Evolutionary conservation across 2,329 filamentous ascomycete genomes (phyloP), one percentile per base, ranked within the genome.

Genomic region (Stagonosporopsis tanaceti): DNA sequence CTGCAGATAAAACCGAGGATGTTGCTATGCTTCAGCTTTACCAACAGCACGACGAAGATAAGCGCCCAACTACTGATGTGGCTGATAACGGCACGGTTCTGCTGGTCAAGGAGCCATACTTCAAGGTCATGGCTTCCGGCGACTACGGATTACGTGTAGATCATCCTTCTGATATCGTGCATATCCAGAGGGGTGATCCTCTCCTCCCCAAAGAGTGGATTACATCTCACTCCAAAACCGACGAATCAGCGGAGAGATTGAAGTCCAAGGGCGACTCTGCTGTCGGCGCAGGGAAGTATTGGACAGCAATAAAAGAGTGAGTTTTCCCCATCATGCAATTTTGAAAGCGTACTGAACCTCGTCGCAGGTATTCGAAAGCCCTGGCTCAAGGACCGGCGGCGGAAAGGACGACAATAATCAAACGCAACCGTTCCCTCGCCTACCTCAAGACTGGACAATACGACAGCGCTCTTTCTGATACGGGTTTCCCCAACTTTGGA

Each of bases 81-180:
- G 47, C 78, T 2, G 34, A 78, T 7, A 61, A 71, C 47, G 54
- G 65, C 5, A 57, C 76, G 11, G 70, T 72, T 0, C 57, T 66
- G 3, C 44, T 63, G 4, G 20, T 58, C n/a, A 62, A 85, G 59
- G 84, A 86, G 54, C 83, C 84, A 0, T 86, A 79, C 62, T 78
- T 85, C 61, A 83, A 81, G 59, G 28, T 65, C 0, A 73, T 74
- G 24, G 67, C 65, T 0, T 67, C 79, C 27, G 78, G 78, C 2
- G 45, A 69, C 0, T 82, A 81, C 64, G 75, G 71, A 0, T 32
- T 87, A 24, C 77, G 82, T 6, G 80, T 85, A 6, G 84, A 87
- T 54, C 84, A 87, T 64, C 63, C 81, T 15, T 79, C 78, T 15
- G 84, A 87, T 53, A 60, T 86, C 17, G 57, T 79, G 3, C 76